Conservation (phyloP, 164 flowering plant species). For the Tinospora cordifolia region DNA sequence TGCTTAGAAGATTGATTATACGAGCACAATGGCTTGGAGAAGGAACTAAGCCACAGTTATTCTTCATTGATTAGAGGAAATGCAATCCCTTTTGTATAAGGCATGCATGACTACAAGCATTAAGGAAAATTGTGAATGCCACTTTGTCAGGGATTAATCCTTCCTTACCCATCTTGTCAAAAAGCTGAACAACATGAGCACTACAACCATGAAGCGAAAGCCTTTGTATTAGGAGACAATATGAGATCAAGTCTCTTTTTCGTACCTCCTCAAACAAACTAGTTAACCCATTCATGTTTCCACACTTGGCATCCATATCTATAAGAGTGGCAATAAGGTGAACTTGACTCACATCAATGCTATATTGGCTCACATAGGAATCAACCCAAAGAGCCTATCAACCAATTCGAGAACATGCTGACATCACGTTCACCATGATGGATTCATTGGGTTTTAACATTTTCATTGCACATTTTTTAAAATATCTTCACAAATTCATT, state of each 20-base stretch:
- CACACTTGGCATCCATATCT: slow-evolving; percentile 72
- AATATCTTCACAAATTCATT: slow-evolving; percentile 44
- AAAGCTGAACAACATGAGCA: slow-evolving; percentile 37
- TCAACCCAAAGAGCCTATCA: slow-evolving; percentile 43
- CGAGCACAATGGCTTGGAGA: slow-evolving; percentile 60
- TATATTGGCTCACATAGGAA: slow-evolving; percentile 23
- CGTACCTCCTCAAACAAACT: slow-evolving; percentile 8
- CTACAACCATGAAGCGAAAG: slow-evolving; percentile 46
- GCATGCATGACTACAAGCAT: slow-evolving; percentile 53
- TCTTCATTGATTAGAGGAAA: slow-evolving; percentile 35
- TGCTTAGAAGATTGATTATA: slow-evolving; percentile 55
- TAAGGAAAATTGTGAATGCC: slow-evolving; percentile 60
- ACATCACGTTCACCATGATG: slow-evolving; percentile 50
- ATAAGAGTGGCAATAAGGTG: slow-evolving; percentile 50
- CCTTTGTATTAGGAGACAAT: slow-evolving; percentile 66
- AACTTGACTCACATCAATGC: slow-evolving; percentile 24
- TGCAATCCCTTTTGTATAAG: slow-evolving; percentile 57
- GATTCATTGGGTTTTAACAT: slow-evolving; percentile 46
- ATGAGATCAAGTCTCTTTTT: slow-evolving; percentile 16
- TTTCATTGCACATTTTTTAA: slow-evolving; percentile 25
- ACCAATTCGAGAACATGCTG: slow-evolving; percentile 57
- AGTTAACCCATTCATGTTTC: slow-evolving; percentile 47
- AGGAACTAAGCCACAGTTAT: slow-evolving; percentile 32
- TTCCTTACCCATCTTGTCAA: slow-evolving; percentile 47
- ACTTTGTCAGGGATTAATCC: slow-evolving; percentile 49